Evolutionary conservation across 306 rosid genomes (phyloP).

Genomic region (Quercus aquifolioides): DNA sequence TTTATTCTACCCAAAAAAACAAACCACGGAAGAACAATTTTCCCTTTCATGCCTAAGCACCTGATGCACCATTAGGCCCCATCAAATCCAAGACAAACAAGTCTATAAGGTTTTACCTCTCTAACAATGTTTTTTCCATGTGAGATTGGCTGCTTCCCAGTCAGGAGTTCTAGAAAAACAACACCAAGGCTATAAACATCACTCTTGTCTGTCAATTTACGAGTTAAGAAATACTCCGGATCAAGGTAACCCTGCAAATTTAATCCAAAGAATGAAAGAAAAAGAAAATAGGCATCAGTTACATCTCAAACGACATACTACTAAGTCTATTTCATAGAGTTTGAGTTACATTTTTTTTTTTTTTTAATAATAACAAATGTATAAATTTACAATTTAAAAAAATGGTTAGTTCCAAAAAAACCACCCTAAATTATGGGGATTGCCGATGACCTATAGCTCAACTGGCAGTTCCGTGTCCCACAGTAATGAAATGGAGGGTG

Average conservation of each 20-base stretch:
- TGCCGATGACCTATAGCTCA: too few species aligned
- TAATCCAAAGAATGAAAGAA: conserved; percentile 5
- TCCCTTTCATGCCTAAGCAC: background rate
- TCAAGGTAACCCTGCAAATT: conserved; percentile 22
- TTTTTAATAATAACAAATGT: background rate
- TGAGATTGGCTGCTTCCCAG: conserved; percentile 92
- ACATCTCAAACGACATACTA: background rate
- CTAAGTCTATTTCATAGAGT: background rate
- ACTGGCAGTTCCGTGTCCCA: too few species aligned
- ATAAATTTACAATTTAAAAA: background rate
- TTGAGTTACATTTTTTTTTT: background rate
- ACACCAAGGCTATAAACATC: conserved; percentile 39
- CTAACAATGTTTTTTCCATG: conserved; percentile 95
- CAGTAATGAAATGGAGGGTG: too few species aligned
- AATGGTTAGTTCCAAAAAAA: too few species aligned
- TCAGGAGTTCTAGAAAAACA: conserved; percentile 81
- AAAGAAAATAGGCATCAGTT: background rate
- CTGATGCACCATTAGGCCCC: background rate
- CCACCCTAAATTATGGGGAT: too few species aligned
- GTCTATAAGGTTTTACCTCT: conserved; percentile 61
- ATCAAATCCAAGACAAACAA: background rate
- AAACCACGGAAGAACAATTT: background rate
- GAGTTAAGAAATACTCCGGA: background rate
- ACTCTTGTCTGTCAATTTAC: background rate
- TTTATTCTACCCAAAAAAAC: background rate